Evolutionary conservation across 1,139 yeast genomes (phyloP), one percentile per base, ranked within the genome.

Genomic region (Sporopachydermia cereana): DNA sequence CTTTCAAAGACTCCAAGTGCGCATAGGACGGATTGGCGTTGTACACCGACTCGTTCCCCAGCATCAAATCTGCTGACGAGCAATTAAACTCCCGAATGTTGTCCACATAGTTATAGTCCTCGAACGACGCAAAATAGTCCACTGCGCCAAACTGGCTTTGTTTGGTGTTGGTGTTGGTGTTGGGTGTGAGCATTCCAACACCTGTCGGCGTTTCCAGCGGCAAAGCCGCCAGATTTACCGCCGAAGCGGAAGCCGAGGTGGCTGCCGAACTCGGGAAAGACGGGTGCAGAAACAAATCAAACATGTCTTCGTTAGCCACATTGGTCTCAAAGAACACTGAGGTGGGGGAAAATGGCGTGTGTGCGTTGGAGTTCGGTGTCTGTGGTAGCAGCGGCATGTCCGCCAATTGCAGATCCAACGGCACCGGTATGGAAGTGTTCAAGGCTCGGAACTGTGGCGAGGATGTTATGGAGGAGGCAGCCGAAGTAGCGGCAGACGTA

Each of bases 331-430:
- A 34, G n/a, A 34, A 34, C 39, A 34, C 39, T 66, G 69, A 68
- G 43, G 78, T 76, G 18, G 72, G 76, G 4, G 79, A 74, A 55
- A 76, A 76, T 25, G 29, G 29, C 14, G 29, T 25, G 14, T 25
- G 29, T 25, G 29, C 14, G 14, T 14, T 14, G 12, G 29, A 25
- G 14, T 7, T 25, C 29, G 29, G 29, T 7, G 29, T 25, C 14
- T 14, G 29, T 25, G 29, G 29, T n/a, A n/a, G n/a, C 29, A 25
- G 29, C 14, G 29, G 12, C 29, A 14, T 7, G 29, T 25, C 29
- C 7, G 12, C 14, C 7, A 25, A 14, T 25, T 7, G 29, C 14
- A 25, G 7, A 34, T 34, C 39, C 9, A 16, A 9, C 9, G 39
- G 39, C 18, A 34, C 9, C 17, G 39, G 39, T n/a, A n/a, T 16